Percentiles rank a stretch among this genome's conserved stretches.
These are phyloP conservation scores for Zygotorulaspora chibaensis DNA, from an alignment of 805 yeast species.

Conservation along the genomic window DNA sequence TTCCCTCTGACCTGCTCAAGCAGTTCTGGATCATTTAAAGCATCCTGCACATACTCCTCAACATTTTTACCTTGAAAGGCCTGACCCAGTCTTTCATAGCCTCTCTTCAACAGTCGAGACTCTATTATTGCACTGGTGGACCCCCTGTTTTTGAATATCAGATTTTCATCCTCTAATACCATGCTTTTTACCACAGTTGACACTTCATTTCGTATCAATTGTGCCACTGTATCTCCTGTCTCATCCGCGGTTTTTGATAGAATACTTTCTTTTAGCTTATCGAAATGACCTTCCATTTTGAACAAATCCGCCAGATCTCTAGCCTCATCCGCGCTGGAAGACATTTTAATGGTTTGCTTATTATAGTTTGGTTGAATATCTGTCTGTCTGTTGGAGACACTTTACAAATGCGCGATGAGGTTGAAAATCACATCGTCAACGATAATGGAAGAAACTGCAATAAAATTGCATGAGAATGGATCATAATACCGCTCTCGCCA, in stretches of 20 bases:
- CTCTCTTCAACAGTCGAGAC: slow-evolving; percentile 29
- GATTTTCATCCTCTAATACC: slow-evolving; percentile 29
- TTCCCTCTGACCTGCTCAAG: slow-evolving; percentile 17
- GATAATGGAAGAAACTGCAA: background rate
- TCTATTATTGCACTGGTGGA: slow-evolving; percentile 35
- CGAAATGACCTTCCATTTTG: slow-evolving; percentile 34
- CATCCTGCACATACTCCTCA: slow-evolving; percentile 17
- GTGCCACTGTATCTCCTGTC: slow-evolving; percentile 11
- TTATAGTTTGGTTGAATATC: background rate
- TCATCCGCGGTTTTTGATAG: slow-evolving; percentile 13
- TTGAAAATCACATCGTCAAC: no score
- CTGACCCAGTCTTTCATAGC: slow-evolving; percentile 21
- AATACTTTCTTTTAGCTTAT: slow-evolving; percentile 28
- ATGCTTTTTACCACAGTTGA: slow-evolving; percentile 23
- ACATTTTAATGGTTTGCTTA: background rate
- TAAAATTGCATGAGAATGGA: slow-evolving; percentile 1
- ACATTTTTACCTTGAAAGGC: slow-evolving; percentile 20
- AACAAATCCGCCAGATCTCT: slow-evolving; percentile 28
- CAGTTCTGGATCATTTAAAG: slow-evolving; percentile 21
- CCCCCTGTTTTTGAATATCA: slow-evolving; percentile 34
- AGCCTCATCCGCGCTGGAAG: slow-evolving; percentile 22
- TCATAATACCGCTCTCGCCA: background rate
- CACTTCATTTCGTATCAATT: slow-evolving; percentile 22
- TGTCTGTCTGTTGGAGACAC: background rate
- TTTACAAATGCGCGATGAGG: background rate